Conservation (phyloP, 208 protist species). For the Wallacemonas sp. region DNA sequence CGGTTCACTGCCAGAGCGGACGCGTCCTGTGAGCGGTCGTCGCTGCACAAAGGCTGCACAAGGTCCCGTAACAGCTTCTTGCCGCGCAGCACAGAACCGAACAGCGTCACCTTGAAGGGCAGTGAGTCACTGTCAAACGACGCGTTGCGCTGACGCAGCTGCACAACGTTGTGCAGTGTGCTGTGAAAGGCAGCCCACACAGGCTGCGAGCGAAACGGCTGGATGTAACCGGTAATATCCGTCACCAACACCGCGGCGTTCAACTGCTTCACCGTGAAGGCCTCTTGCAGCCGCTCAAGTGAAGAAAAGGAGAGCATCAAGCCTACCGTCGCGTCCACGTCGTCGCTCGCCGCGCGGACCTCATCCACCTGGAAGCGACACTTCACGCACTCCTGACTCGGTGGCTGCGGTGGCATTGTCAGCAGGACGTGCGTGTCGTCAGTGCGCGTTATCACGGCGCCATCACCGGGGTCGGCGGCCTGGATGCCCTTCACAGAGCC, state of each 20-base stretch:
- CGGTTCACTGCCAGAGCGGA: not conserved
- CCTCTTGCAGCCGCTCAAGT: slow-evolving; percentile 10
- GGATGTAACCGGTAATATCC: slow-evolving; percentile 7
- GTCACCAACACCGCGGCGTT: slow-evolving; percentile 26
- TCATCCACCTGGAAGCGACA: slow-evolving; percentile 25
- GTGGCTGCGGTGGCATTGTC: slow-evolving; percentile 2
- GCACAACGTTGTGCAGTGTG: slow-evolving; percentile 7
- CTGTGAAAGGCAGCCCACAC: slow-evolving; percentile 18
- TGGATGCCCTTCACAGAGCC: not conserved
- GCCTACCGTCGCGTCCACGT: not conserved
- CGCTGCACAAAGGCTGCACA: not conserved
- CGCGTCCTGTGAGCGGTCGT: not conserved
- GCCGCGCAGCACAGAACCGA: slow-evolving; percentile 26
- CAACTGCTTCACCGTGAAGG: slow-evolving; percentile 20
- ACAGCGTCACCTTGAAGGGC: slow-evolving; percentile 22
- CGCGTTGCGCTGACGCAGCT: not conserved
- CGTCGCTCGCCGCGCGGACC: slow-evolving; percentile 1
- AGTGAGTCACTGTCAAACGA: slow-evolving; percentile 3
- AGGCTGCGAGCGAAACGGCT: slow-evolving; percentile 20
- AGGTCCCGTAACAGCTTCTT: slow-evolving; percentile 25
- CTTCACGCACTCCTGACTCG: not conserved
- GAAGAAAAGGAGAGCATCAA: slow-evolving; percentile 9
- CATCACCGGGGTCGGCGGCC: not conserved
- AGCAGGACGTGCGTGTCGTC: slow-evolving; percentile 2
- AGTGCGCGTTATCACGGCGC: not conserved